A percentile compares a stretch with the other conserved stretches of the same genome.
Conservation (phyloP, 257 asterid genomes). For the Fraxinus americana region DNA sequence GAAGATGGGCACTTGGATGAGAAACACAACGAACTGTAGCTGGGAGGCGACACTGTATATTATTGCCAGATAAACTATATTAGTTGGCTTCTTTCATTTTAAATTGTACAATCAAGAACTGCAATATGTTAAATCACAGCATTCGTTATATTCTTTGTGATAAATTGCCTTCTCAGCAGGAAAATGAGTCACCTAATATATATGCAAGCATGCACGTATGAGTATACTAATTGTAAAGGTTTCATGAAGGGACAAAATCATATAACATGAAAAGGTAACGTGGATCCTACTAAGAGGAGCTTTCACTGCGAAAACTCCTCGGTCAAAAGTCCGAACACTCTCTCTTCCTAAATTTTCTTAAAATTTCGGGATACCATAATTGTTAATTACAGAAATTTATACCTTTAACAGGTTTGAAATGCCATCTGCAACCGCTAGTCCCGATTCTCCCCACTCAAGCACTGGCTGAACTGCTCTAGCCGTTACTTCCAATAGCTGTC, state of each 20-base stretch:
- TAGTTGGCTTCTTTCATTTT: not conserved
- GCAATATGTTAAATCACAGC: not conserved
- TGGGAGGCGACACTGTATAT: conserved; percentile 84
- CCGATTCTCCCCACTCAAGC: conserved; percentile 96
- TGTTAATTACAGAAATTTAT: conserved; percentile 5
- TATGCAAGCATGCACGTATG: not conserved
- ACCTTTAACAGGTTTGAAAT: conserved; percentile 90
- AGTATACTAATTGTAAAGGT: not conserved
- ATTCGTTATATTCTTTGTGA: not conserved
- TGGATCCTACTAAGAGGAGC: not conserved
- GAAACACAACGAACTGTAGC: conserved; percentile 93
- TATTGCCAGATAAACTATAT: conserved; percentile 8
- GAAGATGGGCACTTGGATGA: conserved; percentile 95
- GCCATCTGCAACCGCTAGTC: conserved; percentile 86
- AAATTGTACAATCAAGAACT: not conserved
- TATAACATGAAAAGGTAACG: not conserved
- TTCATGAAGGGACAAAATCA: not conserved
- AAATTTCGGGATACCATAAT: not conserved
- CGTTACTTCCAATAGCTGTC: conserved; percentile 87
- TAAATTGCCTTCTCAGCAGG: not conserved
- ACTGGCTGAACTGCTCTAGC: conserved; percentile 94
- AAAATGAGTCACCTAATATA: not conserved
- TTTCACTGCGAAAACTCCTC: not conserved
- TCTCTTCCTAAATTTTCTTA: not conserved
- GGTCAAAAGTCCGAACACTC: not conserved